Evolutionary conservation across 345 rosid species (phyloP).

Genomic region (Salix exigua): DNA sequence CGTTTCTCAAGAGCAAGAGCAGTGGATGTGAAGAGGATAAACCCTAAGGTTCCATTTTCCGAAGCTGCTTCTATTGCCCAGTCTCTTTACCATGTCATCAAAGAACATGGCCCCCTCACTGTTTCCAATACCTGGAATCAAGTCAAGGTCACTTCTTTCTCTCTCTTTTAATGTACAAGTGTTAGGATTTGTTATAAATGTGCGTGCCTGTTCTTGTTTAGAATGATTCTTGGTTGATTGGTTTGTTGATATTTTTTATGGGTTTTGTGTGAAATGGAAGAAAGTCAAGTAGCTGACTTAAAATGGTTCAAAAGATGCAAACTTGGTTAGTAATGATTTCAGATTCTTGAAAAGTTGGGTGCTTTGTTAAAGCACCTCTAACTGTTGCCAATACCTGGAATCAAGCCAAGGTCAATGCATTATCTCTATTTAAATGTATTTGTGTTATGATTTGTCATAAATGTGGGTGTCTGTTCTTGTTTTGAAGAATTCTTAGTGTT

Average conservation of each 20-base stretch:
- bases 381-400: constrained; percentile 73
- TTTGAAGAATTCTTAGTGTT: too few species aligned
- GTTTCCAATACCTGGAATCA: constrained; percentile 71
- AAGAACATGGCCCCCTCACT: constrained; percentile 70
- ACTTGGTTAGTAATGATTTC: too few species aligned
- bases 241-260: too few species aligned
- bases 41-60: constrained; percentile 83
- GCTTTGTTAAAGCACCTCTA: constrained; percentile 38
- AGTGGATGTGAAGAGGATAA: constrained; percentile 82
- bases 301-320: too few species aligned
- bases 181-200: background rate
- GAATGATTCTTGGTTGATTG: too few species aligned
- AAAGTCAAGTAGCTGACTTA: too few species aligned
- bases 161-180: background rate
- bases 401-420: constrained; percentile 48
- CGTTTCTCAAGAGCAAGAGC: constrained; percentile 68
- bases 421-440: background rate
- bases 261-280: too few species aligned
- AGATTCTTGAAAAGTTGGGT: too few species aligned
- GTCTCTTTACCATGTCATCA: constrained; percentile 59
- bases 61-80: constrained; percentile 74
- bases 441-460: background rate
- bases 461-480: background rate
- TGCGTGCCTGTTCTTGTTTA: background rate
- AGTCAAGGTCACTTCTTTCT: constrained; percentile 50